phyloP scores from a whole-genome alignment of 2,329 filamentous ascomycete species.

The Monilinia vaccinii-corymbosi region DNA sequence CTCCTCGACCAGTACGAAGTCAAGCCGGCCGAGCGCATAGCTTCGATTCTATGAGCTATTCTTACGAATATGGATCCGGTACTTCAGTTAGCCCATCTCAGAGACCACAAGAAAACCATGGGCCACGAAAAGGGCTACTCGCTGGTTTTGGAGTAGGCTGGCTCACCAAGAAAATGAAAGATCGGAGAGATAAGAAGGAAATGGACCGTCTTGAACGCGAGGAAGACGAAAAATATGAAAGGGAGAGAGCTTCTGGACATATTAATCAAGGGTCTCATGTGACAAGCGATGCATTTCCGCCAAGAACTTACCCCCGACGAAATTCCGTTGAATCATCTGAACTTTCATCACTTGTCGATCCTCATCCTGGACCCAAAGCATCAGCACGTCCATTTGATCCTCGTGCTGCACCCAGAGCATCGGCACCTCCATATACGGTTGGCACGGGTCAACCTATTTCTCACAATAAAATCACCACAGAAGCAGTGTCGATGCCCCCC shows the following conservation, averaged over 20 bases:
- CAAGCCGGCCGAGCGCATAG: slow-evolving; percentile 36
- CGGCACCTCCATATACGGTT: slow-evolving; percentile 24
- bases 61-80: slow-evolving; percentile 40
- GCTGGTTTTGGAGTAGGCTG: slow-evolving; percentile 60
- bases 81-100: slow-evolving; percentile 48
- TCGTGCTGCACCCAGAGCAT: slow-evolving; percentile 32
- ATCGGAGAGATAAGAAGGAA: slow-evolving; percentile 38
- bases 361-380: slow-evolving; percentile 31
- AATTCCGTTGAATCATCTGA: slow-evolving; percentile 24
- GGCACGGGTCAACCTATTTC: slow-evolving; percentile 30
- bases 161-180: slow-evolving; percentile 55
- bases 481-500: slow-evolving; percentile 41
- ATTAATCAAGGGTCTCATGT: slow-evolving; percentile 46
- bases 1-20: slow-evolving; percentile 34
- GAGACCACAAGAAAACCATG: slow-evolving; percentile 27
- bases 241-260: slow-evolving; percentile 51
- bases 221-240: slow-evolving; percentile 36
- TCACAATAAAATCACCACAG: slow-evolving; percentile 30
- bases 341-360: slow-evolving; percentile 25
- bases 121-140: slow-evolving; percentile 38
- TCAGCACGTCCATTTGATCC: slow-evolving; percentile 28
- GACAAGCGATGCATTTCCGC: slow-evolving; percentile 57
- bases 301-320: slow-evolving; percentile 34
- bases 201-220: slow-evolving; percentile 34
- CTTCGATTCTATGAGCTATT: slow-evolving; percentile 42